Evolutionary conservation across 2,329 filamentous ascomycete genomes (phyloP), one percentile per base, ranked within the genome.

Genomic region (Talaromyces sp.): DNA sequence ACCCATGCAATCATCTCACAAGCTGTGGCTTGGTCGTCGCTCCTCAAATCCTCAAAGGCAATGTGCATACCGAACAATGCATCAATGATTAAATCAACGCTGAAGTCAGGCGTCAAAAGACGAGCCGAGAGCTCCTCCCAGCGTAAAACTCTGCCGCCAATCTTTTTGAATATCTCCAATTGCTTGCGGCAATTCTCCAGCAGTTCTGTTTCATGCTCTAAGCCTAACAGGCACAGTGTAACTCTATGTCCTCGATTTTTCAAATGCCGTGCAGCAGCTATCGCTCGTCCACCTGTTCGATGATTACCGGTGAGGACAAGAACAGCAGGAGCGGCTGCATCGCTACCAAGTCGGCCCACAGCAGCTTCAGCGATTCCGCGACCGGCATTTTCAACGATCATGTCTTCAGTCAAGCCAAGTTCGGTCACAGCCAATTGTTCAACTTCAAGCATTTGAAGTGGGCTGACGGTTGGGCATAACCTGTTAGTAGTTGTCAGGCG

Each of bases 231-330:
- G 67, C 92, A 95, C 7, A 97, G 84, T 54, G 96, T 86, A 43
- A 96, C 88, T 64, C 92, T 89, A 63, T 92, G 82, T 22, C 91
- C 90, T 68, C 93, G 91, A 73, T 93, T 94, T 60, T 91, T 88
- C 9, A 98, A 85, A 75, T 98, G 93, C 4, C 95, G 87, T 33
- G 90, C 93, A 3, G 93, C 93, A 14, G 92, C 91, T 62, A 98
- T 84, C 3, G 93, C 92, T 66, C 94, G 86, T 43, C 91, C 89
- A 45, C 94, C 93, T 0, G 90, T 93, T 69, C 92, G 92, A 77
- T 97, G 94, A 76, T 97, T 98, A n/a, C 95, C 94, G 0, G 92
- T 93, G n/a, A 98, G 83, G 7, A 98, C 87, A 24, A 96, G 87
- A 59, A 89, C 82, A 7, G 87, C 85, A 0, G 85, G 84, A 35